Conservation (phyloP, 2,329 filamentous ascomycete genomes). For the Penicillium sp. region DNA sequence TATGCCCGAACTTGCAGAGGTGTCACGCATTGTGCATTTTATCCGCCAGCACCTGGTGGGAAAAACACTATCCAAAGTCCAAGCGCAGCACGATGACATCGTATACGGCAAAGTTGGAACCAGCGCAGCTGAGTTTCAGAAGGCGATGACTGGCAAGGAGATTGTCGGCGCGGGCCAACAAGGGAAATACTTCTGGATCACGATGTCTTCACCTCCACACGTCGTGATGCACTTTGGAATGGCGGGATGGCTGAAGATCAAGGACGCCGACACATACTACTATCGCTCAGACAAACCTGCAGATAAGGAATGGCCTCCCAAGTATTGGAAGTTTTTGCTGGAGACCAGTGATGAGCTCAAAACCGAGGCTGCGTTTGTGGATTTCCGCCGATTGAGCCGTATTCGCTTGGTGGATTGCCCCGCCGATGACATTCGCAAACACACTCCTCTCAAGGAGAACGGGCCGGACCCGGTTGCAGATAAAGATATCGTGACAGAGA, state of each 20-base stretch:
- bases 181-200: conserved; percentile 96
- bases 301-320: conserved; percentile 77
- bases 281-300: conserved; percentile 65
- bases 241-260: conserved; percentile 84
- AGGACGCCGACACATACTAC: conserved; percentile 72
- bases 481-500: conserved; percentile 69
- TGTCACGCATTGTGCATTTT: conserved; percentile 83
- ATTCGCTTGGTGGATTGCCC: conserved; percentile 80
- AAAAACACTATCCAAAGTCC: conserved; percentile 69
- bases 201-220: conserved; percentile 75
- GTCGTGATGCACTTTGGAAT: conserved; percentile 83
- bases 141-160: conserved; percentile 71
- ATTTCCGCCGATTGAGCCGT: conserved; percentile 73
- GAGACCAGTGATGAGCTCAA: conserved; percentile 62
- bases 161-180: conserved; percentile 73
- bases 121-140: conserved; percentile 69
- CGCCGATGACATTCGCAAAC: conserved; percentile 69
- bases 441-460: conserved; percentile 81
- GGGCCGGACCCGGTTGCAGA: conserved; percentile 91
- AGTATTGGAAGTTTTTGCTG: conserved; percentile 82
- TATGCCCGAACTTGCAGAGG: conserved; percentile 57
- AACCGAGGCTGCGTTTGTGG: conserved; percentile 75
- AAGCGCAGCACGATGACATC: conserved; percentile 74
- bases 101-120: conserved; percentile 91
- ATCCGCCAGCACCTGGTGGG: conserved; percentile 80